phyloP scores from a whole-genome alignment of 352 stramenopile genomes.

The Thalassiosira exigua region DNA sequence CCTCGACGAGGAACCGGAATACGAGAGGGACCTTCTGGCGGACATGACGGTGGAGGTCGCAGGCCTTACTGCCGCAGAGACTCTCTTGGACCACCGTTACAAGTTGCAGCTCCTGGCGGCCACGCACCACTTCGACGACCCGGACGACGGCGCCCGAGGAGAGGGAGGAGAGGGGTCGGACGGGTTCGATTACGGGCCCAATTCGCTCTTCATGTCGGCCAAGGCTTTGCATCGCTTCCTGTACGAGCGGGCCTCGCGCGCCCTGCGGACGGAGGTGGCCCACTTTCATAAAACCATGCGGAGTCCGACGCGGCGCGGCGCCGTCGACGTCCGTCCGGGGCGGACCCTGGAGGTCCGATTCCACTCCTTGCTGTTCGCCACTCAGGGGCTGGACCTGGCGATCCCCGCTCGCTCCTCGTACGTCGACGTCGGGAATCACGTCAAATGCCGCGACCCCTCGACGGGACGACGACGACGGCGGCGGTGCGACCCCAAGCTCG shows the following conservation, averaged over 20 bases:
- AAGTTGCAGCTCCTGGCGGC: constrained; percentile 62
- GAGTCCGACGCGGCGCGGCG: neutral
- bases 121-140: constrained; percentile 49
- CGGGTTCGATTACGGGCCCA: constrained; percentile 47
- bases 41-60: constrained; percentile 14
- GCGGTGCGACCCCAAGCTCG: constrained; percentile 36
- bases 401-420: constrained; percentile 54
- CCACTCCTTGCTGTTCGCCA: constrained; percentile 65
- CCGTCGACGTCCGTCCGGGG: neutral
- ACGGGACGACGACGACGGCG: constrained; percentile 26
- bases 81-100: constrained; percentile 54
- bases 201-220: constrained; percentile 46
- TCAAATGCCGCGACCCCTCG: constrained; percentile 19
- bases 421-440: constrained; percentile 29
- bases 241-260: constrained; percentile 4
- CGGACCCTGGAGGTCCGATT: constrained; percentile 29
- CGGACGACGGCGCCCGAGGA: neutral
- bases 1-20: constrained; percentile 20
- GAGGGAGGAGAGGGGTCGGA: neutral
- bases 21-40: constrained; percentile 5
- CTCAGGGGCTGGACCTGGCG: constrained; percentile 70
- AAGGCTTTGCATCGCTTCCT: constrained; percentile 42
- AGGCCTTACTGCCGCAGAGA: constrained; percentile 43
- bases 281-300: neutral
- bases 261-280: constrained; percentile 28